Conservation (phyloP, 306 rosid genomes). For the Dicorynia guianensis region DNA sequence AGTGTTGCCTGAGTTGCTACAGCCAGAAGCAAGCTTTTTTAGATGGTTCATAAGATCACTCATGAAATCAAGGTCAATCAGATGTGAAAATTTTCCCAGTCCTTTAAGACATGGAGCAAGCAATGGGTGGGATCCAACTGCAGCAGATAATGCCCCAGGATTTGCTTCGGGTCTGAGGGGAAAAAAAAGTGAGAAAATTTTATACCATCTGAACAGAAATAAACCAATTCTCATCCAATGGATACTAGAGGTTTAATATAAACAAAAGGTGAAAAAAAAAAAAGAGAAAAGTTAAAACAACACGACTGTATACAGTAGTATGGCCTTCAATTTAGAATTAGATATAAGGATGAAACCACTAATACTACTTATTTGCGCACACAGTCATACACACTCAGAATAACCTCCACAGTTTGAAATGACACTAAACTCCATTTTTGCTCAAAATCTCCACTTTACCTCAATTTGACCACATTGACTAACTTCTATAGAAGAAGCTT, state of each 20-base stretch:
- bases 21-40: slow-evolving; percentile 74
- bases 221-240: slow-evolving; percentile 1
- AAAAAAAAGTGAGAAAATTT: slow-evolving; percentile 42
- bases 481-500: no score
- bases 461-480: no score
- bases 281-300: not conserved
- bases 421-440: no score
- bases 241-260: slow-evolving; percentile 4
- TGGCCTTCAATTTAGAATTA: not conserved
- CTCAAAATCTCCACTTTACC: no score
- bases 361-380: not conserved
- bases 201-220: slow-evolving; percentile 40
- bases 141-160: slow-evolving; percentile 42
- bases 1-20: slow-evolving; percentile 47
- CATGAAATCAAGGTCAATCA: slow-evolving; percentile 92
- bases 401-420: not conserved
- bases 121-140: slow-evolving; percentile 67
- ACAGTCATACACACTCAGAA: not conserved
- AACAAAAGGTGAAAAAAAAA: slow-evolving; percentile 25
- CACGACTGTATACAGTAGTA: not conserved
- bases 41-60: slow-evolving; percentile 83
- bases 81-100: slow-evolving; percentile 87
- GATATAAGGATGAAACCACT: slow-evolving; percentile 8
- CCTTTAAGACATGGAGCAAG: slow-evolving; percentile 92
- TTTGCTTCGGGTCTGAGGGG: slow-evolving; percentile 67